Evolutionary conservation across 2,329 filamentous ascomycete species (phyloP), one percentile per base, ranked within the genome.

Genomic region (Aspergillaceae sp.): DNA sequence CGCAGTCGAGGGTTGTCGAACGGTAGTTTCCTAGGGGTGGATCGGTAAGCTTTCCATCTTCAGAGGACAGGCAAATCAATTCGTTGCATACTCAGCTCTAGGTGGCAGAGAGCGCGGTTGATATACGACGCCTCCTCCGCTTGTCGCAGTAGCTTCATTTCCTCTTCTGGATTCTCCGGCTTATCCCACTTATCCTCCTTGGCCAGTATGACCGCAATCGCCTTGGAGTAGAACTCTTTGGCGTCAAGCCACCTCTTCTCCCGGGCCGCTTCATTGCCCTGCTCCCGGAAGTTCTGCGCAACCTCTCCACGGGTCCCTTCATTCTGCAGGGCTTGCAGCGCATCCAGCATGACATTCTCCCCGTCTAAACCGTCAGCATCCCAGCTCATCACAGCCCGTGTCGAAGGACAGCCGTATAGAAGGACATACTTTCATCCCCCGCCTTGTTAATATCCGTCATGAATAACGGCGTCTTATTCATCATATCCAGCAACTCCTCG

Each of bases 301-400:
- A 94, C 84, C 65, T 97, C 91, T 7, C 83, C 76, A 42, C 87
- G 82, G 6, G 89, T 90, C 19, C 92, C 94, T 71, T 98, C 92
- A 63, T 96, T 95, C 29, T 88, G 87, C 35, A 98, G 74, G 0
- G 92, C 91, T 62, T 87, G 85, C 49, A 98, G 76, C 0, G 92
- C 94, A 57, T 94, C 89, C 0, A 95, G 74, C 55, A 86, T 82
- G 51, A 84, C 75, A 61, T 95, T 95, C 53, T 94, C 86, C 57
- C 87, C 76, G 47, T 69, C 70, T 71, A 48, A 36, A 48, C 37
- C 52, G 37, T 19, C 37, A 47, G 29, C 26, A 35, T 9, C 30
- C 44, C 7, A 46, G 44, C 47, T 27, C 19, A 48, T 19, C 19
- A 19, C 19, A 19, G 19, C 19, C 19, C 19, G 19, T 19, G 2